Base-by-base conservation (phyloP, 768 basidiomycete genomes). In the Pholiota conissans region DNA sequence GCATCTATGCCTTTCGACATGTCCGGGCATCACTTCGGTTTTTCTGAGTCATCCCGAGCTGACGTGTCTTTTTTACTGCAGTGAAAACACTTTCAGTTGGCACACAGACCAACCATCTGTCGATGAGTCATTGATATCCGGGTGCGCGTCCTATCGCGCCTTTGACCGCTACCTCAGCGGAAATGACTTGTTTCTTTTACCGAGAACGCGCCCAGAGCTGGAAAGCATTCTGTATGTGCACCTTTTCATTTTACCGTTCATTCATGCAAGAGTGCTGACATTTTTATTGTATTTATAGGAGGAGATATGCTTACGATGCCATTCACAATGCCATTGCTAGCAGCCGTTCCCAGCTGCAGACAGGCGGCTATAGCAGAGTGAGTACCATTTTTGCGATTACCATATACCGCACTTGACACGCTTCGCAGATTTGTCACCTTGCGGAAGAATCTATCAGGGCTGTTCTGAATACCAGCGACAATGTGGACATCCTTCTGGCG, bases 321-420 rank as follows among this genome's bases (percentile, higher is more conserved):
- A 90, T 93, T 54, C 91, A 93, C 70, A 93, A 92, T 66, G 82
- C 84, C 8, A 90, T 93, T 66, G 77, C 91, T 16, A 80, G 80
- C 57, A 85, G 87, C 64, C 85, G 85, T 45, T 82, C 84, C 18
- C 74, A 83, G 16, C 74, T 91, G 14, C 80, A 84, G 59, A 77
- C 81, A 1, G 84, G 79, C 27, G 79, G 79, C 14, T 82, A 80
- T 60, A 76, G 76, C 61, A 71, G 79, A 60, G 80, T 81, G 56
- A 57, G 77, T 69, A 24, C 7, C 48, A 46, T 42, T 35, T 56
- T 55, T 49, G 32, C 35, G 18, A 29, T 56, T 46, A 47, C 40
- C n/a, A 37, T 55, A 51, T 45, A 46, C 26, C 50, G 54, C 49
- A 58, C 39, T 49, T 49, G 24, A 51, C 52, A 29, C 49, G 45